Evolutionary conservation across 2,329 filamentous ascomycete species (phyloP), one percentile per base, ranked within the genome.

Genomic region (Onygenales sp.): DNA sequence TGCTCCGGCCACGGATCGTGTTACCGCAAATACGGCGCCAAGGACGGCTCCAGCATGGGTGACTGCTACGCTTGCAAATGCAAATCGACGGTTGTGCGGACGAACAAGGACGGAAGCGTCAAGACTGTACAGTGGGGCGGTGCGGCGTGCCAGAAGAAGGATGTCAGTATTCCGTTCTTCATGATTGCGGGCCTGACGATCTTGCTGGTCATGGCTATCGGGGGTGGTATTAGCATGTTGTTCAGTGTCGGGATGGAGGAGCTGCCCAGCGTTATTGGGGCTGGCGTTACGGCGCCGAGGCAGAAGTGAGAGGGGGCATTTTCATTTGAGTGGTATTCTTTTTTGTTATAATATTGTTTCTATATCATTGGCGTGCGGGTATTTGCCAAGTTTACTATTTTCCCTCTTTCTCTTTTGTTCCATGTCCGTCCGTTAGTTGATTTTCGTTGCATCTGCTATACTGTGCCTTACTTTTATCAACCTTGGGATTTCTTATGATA

Each of bases 241-340:
- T 93, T 86, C 70, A 84, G 76, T 57, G 87, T 97, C 63, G 93
- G 92, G 36, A 82, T 87, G 67, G 84, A 95, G 74, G 86, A 90
- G 71, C 76, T 97, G 58, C 93, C 93, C 0, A 90, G 90, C 62
- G 92, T 98, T 7, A 91, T 98, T 69, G 89, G 90, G n/a, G 93
- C 93, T 47, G 93, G 93, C 58, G 92, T 98, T 39, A 87, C 86
- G 59, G 81, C 83, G 54, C 78, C 84, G 36, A 89, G 67, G 49
- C 60, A 64, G 54, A 73, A 75, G 61, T 27, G 21, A 76, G 69
- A 57, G 72, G 56, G 11, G 21, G 34, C 33, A 11, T 52, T 52
- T 33, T 14, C 21, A 39, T 55, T 39, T 1, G 46, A 9, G 9
- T 37, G 27, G 21, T 21, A 42, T 50, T 52, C 5, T 2, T 32